Evolutionary conservation across 1,284 basidiomycete genomes (phyloP).

Genomic region (Ganoderma boninense): DNA sequence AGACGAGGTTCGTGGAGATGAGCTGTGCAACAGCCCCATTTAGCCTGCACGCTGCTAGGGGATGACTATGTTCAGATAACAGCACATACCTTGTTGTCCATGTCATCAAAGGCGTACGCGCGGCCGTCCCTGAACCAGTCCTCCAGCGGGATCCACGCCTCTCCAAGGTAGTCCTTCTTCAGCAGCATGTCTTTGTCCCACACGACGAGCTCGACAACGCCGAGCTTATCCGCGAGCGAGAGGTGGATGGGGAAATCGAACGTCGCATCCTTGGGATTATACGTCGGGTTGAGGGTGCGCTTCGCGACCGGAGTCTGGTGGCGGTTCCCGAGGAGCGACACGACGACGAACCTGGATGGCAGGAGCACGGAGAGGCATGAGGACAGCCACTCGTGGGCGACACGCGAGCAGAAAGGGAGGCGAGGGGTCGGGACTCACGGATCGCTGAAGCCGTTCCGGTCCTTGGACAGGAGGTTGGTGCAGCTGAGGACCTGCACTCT

Average conservation of each 20-base stretch:
- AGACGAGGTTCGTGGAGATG: constrained; percentile 53
- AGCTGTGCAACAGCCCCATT: constrained; percentile 17
- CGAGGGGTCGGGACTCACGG: constrained; percentile 59
- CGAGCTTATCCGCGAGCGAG: constrained; percentile 76
- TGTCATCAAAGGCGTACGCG: constrained; percentile 62
- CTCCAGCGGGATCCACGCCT: constrained; percentile 78
- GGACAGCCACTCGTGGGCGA: background rate
- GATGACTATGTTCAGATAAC: background rate
- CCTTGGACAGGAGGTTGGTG: constrained; percentile 65
- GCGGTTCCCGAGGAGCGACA: constrained; percentile 71
- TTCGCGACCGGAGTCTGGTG: constrained; percentile 84
- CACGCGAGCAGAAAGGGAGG: constrained; percentile 15
- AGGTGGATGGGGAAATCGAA: constrained; percentile 89
- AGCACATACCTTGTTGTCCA: constrained; percentile 62
- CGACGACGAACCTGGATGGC: constrained; percentile 70
- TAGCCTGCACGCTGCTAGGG: background rate
- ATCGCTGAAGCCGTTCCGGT: constrained; percentile 74
- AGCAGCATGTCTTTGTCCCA: constrained; percentile 94
- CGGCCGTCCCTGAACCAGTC: constrained; percentile 79
- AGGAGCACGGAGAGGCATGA: background rate
- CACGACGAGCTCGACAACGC: constrained; percentile 85
- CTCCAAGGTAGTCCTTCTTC: constrained; percentile 94
- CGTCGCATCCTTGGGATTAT: constrained; percentile 76
- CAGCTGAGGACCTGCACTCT: constrained; percentile 74
- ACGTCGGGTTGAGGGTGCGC: constrained; percentile 82